Evolutionary conservation across 768 basidiomycete genomes (phyloP), one percentile per base, ranked within the genome.

Genomic region (Melanogaster broomeanus): DNA sequence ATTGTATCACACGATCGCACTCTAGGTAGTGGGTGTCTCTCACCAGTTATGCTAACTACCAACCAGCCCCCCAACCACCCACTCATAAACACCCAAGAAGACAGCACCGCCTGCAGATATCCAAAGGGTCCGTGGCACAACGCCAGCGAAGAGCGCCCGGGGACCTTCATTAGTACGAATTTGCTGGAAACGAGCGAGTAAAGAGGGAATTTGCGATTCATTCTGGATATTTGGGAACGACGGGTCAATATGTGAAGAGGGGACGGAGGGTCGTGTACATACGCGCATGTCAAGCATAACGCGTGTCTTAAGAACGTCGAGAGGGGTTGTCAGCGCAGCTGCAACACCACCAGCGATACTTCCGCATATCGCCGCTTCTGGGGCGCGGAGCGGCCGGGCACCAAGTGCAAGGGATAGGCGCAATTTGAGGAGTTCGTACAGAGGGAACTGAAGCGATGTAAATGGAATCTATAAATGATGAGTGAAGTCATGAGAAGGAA

Each of bases 61-160:
- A 55, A 63, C 76, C 11, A 89, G 66, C 3, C 77, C 73, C 60
- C 80, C 75, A 4, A 86, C 74, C 1, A 77, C 83, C 81, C 84
- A 87, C 68, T 99, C 96, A 61, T 98, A 99, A 42, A 93, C 87
- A n/a, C 97, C 97, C 22, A 99, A 77, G 69, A 99, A 99, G 0
- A 98, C 93, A 1, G 95, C 94, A 2, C 97, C 97, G 3, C 97
- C 97, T 2, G 91, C 85, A 2, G 93, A 93, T 63, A 99, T 98
- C 89, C 96, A 98, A 45, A 97, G 66, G 34, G 95, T 98, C 65
- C 97, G 81, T 22, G 96, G 96, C 8, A 95, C 79, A 37, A 89
- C 81, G 11, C 97, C 97, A 6, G 88, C 72, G 64, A 96, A 98
- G 5, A 99, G 74, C 3, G 91, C 91, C 28, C 66, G 72, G 1